Evolutionary conservation across 2,329 filamentous ascomycete genomes (phyloP).

Genomic region (Diaporthe ampelina): DNA sequence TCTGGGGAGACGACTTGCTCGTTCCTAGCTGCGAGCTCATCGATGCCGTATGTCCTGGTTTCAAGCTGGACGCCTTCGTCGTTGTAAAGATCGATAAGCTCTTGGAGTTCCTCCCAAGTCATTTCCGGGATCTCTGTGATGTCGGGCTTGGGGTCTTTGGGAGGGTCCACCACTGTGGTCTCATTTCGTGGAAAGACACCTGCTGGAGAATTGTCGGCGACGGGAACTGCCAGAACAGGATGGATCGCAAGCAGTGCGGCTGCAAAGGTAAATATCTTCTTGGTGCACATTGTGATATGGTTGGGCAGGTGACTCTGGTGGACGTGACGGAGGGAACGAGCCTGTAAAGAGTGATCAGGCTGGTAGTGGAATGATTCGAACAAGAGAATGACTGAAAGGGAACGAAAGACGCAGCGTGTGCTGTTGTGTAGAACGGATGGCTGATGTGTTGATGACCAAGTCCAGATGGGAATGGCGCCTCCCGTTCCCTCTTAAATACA

Average conservation of each 20-base stretch:
- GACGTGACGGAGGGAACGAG: background rate
- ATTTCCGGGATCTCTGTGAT: conserved; percentile 20
- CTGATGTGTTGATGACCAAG: background rate
- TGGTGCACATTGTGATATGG: conserved; percentile 14
- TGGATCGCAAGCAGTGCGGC: background rate
- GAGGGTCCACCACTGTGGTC: conserved; percentile 16
- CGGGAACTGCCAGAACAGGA: conserved; percentile 1
- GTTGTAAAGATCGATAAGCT: conserved; percentile 8
- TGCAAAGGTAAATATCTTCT: conserved; percentile 11
- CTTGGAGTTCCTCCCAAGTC: conserved; percentile 25
- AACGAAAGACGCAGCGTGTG: conserved; percentile 15
- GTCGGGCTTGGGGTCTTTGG: conserved; percentile 11
- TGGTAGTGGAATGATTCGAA: background rate
- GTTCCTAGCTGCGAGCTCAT: conserved; percentile 11
- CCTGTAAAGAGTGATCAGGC: conserved; percentile 15
- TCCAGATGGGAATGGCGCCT: background rate
- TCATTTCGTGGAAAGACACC: conserved; percentile 4
- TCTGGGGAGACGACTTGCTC: conserved; percentile 10
- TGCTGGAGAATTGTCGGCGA: background rate
- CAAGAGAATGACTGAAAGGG: conserved; percentile 18
- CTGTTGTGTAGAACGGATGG: conserved; percentile 5
- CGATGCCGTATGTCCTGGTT: conserved; percentile 2
- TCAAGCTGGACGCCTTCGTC: background rate
- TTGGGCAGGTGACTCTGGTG: background rate
- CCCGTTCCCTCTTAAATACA: background rate